Conservation (phyloP, 192 early-diverging fungal genomes). For the Tieghemiomyces parasiticus region DNA sequence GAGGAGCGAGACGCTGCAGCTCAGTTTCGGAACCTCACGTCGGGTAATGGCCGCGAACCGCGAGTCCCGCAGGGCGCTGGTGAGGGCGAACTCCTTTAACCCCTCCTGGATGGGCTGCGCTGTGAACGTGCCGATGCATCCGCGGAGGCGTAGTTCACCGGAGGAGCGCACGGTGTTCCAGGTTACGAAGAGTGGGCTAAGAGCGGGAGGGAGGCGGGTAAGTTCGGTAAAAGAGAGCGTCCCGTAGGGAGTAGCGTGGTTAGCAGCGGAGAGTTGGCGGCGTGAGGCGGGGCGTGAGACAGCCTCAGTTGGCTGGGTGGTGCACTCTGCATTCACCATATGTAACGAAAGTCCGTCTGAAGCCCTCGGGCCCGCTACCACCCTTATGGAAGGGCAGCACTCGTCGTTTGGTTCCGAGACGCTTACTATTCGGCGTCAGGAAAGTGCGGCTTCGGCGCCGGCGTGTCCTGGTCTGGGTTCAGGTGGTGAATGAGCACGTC, state of each 20-base stretch:
- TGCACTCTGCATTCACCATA: no score
- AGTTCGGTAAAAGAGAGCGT: no score
- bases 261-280: no score
- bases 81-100: constrained; percentile 64
- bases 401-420: no score
- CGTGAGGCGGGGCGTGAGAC: no score
- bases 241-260: no score
- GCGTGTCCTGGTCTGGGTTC: constrained; percentile 12
- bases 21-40: constrained; percentile 46
- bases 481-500: constrained; percentile 53
- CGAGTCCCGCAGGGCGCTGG: constrained; percentile 63
- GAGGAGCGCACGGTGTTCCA: constrained; percentile 18
- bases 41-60: constrained; percentile 68
- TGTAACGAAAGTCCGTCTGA: no score
- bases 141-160: constrained; percentile 43
- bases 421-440: constrained; percentile 42
- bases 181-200: constrained; percentile 24
- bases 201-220: no score
- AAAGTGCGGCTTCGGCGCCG: constrained; percentile 29
- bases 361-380: no score
- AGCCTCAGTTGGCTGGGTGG: no score
- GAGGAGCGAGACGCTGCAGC: constrained; percentile 73
- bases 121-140: constrained; percentile 88
- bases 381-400: no score
- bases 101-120: constrained; percentile 51